A percentile compares a stretch with the other conserved stretches of the same genome.
Conservation (phyloP, 208 protist species). For the Trypanosoma conorhini region DNA sequence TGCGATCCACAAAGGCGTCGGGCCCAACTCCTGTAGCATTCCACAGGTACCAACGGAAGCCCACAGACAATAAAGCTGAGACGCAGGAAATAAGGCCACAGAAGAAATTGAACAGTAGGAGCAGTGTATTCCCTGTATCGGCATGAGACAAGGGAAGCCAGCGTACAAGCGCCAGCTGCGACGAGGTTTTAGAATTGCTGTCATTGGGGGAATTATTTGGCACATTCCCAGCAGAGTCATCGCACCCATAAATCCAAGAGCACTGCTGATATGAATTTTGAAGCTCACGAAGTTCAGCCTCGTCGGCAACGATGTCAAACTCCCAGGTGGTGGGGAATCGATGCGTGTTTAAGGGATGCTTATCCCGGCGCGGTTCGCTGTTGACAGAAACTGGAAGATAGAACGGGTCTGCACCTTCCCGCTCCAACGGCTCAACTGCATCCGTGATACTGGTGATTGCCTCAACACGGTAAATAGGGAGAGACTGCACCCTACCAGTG, state of each 20-base stretch:
- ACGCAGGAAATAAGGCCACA: slow-evolving; percentile 22
- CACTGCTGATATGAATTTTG: slow-evolving; percentile 22
- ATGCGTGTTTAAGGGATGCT: background rate
- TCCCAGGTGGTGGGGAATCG: slow-evolving; percentile 18
- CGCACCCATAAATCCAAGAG: slow-evolving; percentile 13
- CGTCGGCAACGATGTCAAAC: slow-evolving; percentile 24
- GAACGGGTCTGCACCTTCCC: background rate
- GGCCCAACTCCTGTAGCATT: slow-evolving; percentile 60
- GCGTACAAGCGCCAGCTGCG: background rate
- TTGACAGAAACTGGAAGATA: slow-evolving; percentile 3
- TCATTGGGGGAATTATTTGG: slow-evolving; percentile 5
- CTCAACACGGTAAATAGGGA: slow-evolving; percentile 15
- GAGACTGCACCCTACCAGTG: slow-evolving; percentile 1
- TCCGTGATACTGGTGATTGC: background rate
- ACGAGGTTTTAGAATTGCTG: background rate
- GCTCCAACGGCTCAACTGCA: background rate
- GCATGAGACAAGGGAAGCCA: background rate
- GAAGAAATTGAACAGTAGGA: slow-evolving; percentile 47
- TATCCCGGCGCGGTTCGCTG: background rate
- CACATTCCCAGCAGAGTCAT: background rate
- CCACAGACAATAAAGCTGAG: slow-evolving; percentile 37
- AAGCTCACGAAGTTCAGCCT: slow-evolving; percentile 24
- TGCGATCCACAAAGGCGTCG: slow-evolving; percentile 28
- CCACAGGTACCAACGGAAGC: slow-evolving; percentile 37
- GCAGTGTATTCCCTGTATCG: slow-evolving; percentile 27